Percentiles rank a stretch among this genome's conserved stretches.
These are phyloP conservation scores for Auricularia sp. DNA, from an alignment of 768 basidiomycete genomes.

Conservation along the genomic window DNA sequence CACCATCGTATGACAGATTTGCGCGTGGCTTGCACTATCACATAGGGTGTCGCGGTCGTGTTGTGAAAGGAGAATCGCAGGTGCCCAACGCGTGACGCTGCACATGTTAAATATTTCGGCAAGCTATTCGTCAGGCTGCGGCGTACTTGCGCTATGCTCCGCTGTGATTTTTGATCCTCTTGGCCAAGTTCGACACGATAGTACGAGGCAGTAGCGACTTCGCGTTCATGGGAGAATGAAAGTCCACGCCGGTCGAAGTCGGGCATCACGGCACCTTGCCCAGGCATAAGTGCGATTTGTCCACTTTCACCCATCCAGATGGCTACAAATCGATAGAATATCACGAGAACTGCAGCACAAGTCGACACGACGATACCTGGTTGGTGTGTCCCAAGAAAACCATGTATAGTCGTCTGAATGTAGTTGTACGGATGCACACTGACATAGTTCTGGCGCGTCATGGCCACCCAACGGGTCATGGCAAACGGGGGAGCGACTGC, in stretches of 20 bases:
- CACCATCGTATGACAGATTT: constrained; percentile 49
- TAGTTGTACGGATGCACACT: constrained; percentile 64
- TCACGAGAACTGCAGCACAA: background rate
- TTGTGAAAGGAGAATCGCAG: constrained; percentile 54
- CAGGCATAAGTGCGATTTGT: constrained; percentile 51
- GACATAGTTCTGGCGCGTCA: constrained; percentile 68
- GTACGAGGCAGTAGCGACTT: constrained; percentile 43
- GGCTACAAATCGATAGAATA: background rate
- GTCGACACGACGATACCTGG: constrained; percentile 77
- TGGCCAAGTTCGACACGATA: constrained; percentile 52
- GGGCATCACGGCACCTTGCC: constrained; percentile 37
- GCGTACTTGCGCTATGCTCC: constrained; percentile 56
- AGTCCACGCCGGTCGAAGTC: constrained; percentile 54
- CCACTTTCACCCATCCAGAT: constrained; percentile 43
- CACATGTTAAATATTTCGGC: background rate
- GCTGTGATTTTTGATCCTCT: constrained; percentile 38
- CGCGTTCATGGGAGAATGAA: constrained; percentile 39
- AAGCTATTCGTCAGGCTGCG: background rate
- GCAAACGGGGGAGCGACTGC: constrained; percentile 71
- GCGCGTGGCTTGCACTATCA: constrained; percentile 59
- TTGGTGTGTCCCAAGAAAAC: constrained; percentile 73
- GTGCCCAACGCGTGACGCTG: constrained; percentile 70
- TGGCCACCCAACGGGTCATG: constrained; percentile 81
- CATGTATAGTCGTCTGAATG: constrained; percentile 50
- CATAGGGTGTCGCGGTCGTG: constrained; percentile 36